Evolutionary conservation across 2,329 filamentous ascomycete species (phyloP), one percentile per base, ranked within the genome.

Genomic region (Neonectria magnoliae): DNA sequence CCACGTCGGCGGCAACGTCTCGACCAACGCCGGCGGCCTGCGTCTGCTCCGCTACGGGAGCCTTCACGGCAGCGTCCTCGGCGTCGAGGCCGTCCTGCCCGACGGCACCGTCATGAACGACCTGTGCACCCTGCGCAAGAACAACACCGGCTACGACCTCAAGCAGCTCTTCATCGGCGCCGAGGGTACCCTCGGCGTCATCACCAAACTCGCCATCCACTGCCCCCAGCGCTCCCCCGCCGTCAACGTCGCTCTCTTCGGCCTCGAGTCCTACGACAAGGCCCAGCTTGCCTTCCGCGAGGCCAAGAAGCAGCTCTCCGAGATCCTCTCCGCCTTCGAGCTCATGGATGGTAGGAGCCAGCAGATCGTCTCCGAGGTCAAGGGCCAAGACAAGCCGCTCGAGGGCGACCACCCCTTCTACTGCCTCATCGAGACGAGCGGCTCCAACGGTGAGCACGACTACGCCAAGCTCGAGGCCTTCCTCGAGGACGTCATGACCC

Each of bases 101-200:
- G 93, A 99, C 76, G 96, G 96, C 58, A 98, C 94, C 7, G 87
- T 99, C 71, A 86, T 99, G 50, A 90, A 98, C 73, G 94, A 98
- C 73, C 88, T 99, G 33, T 91, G 89, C 71, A 94, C 88, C 64
- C 84, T 99, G 62, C 90, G 96, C 71, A 99, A 99, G 85, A 98
- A 99, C 85, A 99, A 99, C 83, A 99, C 96, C 2, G 96, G 96
- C 29, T 99, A 98, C 80, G 97, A 99, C 78, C 81, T 98, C 62
- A 98, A 98, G 84, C 95, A 98, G 80, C 87, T 98, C 38, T 98
- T 99, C 78, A 97, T 99, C 74, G 96, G 96, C 50, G 93, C 90
- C 33, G 96, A 99, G 80, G 96, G 96, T 25, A 98, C 96, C 5
- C 91, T 98, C 68, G 96, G 96, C 57, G 92, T 98, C 74, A 92